Percentiles rank a stretch among this genome's conserved stretches.
phyloP scores from a whole-genome alignment of 1,284 basidiomycete genomes.

The Microbotryomycetes sp. region DNA sequence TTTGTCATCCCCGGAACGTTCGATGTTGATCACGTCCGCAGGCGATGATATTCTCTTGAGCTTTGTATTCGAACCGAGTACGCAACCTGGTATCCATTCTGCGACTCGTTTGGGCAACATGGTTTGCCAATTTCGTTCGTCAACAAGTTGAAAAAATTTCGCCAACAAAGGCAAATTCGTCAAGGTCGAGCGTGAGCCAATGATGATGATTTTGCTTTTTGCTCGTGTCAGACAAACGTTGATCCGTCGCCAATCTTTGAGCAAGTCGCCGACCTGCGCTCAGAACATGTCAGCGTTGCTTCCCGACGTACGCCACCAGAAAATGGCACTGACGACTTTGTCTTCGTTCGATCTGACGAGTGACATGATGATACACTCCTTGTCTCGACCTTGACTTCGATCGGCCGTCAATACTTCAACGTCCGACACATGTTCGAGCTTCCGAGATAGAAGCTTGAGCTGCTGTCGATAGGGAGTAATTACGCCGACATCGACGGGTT shows the following conservation, averaged over 20 bases:
- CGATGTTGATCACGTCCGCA: no score
- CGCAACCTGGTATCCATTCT: no score
- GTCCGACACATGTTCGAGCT: slow-evolving; percentile 47
- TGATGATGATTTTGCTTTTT: slow-evolving; percentile 76
- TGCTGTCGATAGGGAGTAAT: slow-evolving; percentile 93
- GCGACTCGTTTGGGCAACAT: no score
- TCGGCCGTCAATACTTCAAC: slow-evolving; percentile 93
- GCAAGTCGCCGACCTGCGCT: slow-evolving; percentile 71
- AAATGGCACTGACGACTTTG: slow-evolving; percentile 52
- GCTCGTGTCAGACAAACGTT: slow-evolving; percentile 96
- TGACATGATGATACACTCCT: slow-evolving; percentile 87
- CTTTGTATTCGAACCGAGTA: no score
- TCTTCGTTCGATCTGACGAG: slow-evolving; percentile 79
- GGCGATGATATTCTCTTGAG: no score
- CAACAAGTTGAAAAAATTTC: slow-evolving; percentile 53
- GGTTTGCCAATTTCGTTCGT: neutral
- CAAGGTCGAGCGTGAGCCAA: slow-evolving; percentile 74
- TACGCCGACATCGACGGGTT: slow-evolving; percentile 67
- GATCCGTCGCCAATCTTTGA: slow-evolving; percentile 90
- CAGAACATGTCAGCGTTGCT: slow-evolving; percentile 7
- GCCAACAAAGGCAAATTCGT: slow-evolving; percentile 54
- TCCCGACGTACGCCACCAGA: neutral
- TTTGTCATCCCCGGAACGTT: no score
- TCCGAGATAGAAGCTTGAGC: slow-evolving; percentile 68
- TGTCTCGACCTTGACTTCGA: slow-evolving; percentile 91